A percentile compares a stretch with the other conserved stretches of the same genome.
These are phyloP conservation scores for Sporobolomyces roseus DNA, from an alignment of 768 basidiomycete genomes.

Conservation along the genomic window DNA sequence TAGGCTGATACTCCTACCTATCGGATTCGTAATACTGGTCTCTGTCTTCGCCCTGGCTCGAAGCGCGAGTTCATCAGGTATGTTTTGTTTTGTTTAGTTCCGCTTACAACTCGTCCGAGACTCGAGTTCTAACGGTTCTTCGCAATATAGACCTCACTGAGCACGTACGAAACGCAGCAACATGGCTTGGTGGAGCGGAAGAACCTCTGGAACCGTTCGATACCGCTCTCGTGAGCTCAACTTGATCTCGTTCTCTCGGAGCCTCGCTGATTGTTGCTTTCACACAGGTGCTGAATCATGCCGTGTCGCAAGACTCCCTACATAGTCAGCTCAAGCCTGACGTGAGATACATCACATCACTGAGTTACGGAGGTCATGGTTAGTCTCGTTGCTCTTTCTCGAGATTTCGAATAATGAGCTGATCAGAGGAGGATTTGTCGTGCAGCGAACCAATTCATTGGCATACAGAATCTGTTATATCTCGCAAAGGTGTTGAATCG, in stretches of 20 bases:
- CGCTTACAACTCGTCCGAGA: too few species aligned
- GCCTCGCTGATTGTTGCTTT: too few species aligned
- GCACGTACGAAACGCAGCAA: background rate
- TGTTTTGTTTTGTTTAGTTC: too few species aligned
- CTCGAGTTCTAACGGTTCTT: too few species aligned
- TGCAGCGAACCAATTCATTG: constrained; percentile 40
- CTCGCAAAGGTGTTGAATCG: constrained; percentile 33
- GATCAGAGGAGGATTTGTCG: too few species aligned
- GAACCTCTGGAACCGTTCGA: background rate
- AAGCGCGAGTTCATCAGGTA: too few species aligned
- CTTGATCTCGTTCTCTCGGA: background rate
- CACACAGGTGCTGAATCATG: constrained; percentile 12
- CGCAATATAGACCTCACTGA: too few species aligned
- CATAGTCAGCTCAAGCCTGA: constrained; percentile 17
- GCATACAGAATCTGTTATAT: constrained; percentile 34
- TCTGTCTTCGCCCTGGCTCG: too few species aligned
- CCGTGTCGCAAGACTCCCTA: constrained; percentile 15
- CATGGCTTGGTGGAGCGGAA: background rate
- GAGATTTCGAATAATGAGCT: background rate
- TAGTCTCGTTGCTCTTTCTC: background rate
- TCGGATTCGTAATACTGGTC: too few species aligned
- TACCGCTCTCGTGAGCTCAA: background rate
- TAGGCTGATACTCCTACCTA: too few species aligned
- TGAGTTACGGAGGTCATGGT: constrained; percentile 39
- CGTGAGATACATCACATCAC: constrained; percentile 23